Base-by-base conservation (phyloP, 2,329 filamentous ascomycete genomes). In the Helotiales sp. region DNA sequence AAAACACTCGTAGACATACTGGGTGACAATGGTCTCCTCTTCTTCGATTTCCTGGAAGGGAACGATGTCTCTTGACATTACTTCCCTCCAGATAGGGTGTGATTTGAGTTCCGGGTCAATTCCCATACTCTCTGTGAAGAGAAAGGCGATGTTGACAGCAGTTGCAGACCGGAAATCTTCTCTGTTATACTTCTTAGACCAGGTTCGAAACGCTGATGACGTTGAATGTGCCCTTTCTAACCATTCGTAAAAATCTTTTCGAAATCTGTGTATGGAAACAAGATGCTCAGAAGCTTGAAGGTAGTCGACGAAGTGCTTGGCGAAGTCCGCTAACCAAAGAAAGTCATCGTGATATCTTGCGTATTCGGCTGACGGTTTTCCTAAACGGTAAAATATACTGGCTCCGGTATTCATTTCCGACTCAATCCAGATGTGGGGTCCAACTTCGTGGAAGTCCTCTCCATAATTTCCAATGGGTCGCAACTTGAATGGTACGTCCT, bases 291-390 rank as follows among this genome's bases (percentile, higher is more conserved):
- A 68, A 17, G 58, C 49, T 32, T 74, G 52, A 54, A 69, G 71
- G 40, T 85, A 96, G 69, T 93, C 90, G 1, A 93, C 82, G 26
- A 91, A 84, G 72, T 93, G 88, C 74, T 94, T 95, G 0, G 86
- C 83, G 0, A 96, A 80, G 61, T 90, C 84, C 0, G 87, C 89
- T 0, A 94, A 78, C 91, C 91, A 96, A 0, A 89, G 67, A 68
- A 93, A 95, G 0, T 86, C 83, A 0, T 78, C 58, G 66, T 89
- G 85, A 72, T 89, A 93, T 1, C 87, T 79, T 11, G 68, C 69
- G 73, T 96, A 96, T 43, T 89, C 87, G 0, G 69, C 30, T 0
- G 87, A 81, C 0, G 92, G 90, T 0, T 62, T 70, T 1, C 73
- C 73, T 0, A 96, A 77, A 10, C 82, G 82, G 74, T 93, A 96